These are phyloP conservation scores for Metrosideros polymorpha DNA, from an alignment of 441 rosid genomes.

Conservation along the genomic window DNA sequence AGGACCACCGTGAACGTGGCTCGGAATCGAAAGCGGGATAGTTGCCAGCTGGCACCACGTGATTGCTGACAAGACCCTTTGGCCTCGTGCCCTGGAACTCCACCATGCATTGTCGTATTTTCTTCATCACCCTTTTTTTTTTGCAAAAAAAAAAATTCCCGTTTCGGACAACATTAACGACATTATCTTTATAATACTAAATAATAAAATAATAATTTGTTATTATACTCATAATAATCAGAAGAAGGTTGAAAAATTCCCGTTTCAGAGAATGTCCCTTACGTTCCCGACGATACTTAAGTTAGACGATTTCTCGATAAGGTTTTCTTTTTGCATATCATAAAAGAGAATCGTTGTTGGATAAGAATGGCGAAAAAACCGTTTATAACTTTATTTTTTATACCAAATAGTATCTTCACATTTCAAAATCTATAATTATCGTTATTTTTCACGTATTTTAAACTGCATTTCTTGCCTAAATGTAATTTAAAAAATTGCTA, in stretches of 20 bases:
- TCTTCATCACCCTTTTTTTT: background rate
- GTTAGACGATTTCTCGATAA: background rate
- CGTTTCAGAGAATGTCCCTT: background rate
- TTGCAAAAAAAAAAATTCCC: no score
- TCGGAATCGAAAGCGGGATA: background rate
- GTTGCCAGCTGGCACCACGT: conserved; percentile 21
- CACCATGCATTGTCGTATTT: background rate
- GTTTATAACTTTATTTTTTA: background rate
- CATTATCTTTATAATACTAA: no score
- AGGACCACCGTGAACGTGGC: background rate
- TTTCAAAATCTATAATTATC: background rate
- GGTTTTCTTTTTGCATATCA: background rate
- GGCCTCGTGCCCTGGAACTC: background rate
- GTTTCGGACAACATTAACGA: no score
- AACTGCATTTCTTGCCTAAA: background rate
- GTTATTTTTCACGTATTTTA: background rate
- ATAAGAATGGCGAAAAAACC: background rate
- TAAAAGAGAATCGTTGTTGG: background rate
- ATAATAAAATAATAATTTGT: no score
- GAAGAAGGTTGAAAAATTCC: background rate
- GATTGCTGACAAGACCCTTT: background rate
- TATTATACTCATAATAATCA: no score
- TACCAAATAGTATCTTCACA: background rate
- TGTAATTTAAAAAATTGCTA: rapidly evolving
- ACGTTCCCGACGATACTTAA: background rate